These are phyloP conservation scores for Venturia pyrina DNA, from an alignment of 2,329 filamentous ascomycete genomes.

Conservation along the genomic window DNA sequence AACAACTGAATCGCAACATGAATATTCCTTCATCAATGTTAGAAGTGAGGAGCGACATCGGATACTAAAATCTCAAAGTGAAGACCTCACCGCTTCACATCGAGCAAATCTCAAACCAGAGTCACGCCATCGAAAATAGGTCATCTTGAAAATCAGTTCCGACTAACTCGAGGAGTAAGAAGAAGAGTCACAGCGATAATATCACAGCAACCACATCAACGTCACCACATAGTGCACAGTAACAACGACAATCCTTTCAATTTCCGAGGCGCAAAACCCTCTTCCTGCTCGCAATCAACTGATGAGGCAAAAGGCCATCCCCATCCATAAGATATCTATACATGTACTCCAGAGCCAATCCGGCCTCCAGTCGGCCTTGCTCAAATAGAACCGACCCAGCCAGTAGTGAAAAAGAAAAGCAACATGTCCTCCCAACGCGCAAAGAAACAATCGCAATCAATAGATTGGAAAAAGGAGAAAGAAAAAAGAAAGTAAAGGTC, in stretches of 20 bases:
- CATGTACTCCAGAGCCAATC: conserved; percentile 4
- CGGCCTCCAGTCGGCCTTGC: neutral
- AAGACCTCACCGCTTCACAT: too few relatives aligned
- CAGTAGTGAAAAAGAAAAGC: neutral
- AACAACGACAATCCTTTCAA: neutral
- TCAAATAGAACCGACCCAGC: neutral
- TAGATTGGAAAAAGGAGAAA: neutral
- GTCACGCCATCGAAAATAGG: too few relatives aligned
- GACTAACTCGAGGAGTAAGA: too few relatives aligned
- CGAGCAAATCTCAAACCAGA: too few relatives aligned
- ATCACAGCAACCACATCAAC: neutral
- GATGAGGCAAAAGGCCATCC: conserved; percentile 2
- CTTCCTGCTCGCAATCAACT: neutral
- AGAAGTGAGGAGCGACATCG: too few relatives aligned
- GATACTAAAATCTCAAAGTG: too few relatives aligned
- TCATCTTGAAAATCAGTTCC: too few relatives aligned
- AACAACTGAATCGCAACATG: too few relatives aligned
- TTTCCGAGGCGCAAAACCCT: neutral
- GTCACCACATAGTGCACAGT: neutral
- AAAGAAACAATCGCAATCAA: neutral
- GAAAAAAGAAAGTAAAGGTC: neutral
- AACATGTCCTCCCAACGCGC: neutral
- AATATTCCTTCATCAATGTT: too few relatives aligned
- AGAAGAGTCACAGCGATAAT: too few relatives aligned
- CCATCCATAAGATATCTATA: conserved; percentile 4